These are phyloP conservation scores for Pholiota adiposa DNA, from an alignment of 1,284 basidiomycete species.

Conservation along the genomic window DNA sequence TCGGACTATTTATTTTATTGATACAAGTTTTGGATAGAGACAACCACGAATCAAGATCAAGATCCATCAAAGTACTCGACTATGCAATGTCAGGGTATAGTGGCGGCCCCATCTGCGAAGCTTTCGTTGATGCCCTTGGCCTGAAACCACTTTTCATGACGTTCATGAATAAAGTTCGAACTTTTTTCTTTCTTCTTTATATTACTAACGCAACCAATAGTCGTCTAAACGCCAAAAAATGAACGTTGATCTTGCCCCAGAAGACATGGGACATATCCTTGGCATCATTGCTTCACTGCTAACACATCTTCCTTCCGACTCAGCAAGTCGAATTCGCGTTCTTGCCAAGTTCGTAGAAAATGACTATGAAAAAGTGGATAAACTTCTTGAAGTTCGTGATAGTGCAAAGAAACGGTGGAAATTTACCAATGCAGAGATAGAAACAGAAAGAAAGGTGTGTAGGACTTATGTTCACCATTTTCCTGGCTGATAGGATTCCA, in stretches of 20 bases:
- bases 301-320: conserved; percentile 88
- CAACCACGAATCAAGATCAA: conserved; percentile 78
- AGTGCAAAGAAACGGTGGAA: conserved; percentile 63
- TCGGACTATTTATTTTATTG: conserved; percentile 5
- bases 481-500: conserved; percentile 28
- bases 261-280: conserved; percentile 87
- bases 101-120: conserved; percentile 79
- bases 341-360: conserved; percentile 93
- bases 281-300: conserved; percentile 90
- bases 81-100: conserved; percentile 86
- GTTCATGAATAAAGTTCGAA: conserved; percentile 89
- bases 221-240: conserved; percentile 64
- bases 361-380: conserved; percentile 92
- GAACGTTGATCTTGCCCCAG: conserved; percentile 61
- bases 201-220: conserved; percentile 31
- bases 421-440: conserved; percentile 65
- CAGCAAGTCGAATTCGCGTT: conserved; percentile 79
- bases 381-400: conserved; percentile 88
- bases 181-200: neutral
- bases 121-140: conserved; percentile 88
- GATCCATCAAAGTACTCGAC: conserved; percentile 90
- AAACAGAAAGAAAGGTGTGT: conserved; percentile 64
- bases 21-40: conserved; percentile 56
- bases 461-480: conserved; percentile 13
- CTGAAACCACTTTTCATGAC: conserved; percentile 88